A percentile compares a stretch with the other conserved stretches of the same genome.
Conservation (phyloP, 805 yeast species). For the Lipomyces starkeyi region DNA sequence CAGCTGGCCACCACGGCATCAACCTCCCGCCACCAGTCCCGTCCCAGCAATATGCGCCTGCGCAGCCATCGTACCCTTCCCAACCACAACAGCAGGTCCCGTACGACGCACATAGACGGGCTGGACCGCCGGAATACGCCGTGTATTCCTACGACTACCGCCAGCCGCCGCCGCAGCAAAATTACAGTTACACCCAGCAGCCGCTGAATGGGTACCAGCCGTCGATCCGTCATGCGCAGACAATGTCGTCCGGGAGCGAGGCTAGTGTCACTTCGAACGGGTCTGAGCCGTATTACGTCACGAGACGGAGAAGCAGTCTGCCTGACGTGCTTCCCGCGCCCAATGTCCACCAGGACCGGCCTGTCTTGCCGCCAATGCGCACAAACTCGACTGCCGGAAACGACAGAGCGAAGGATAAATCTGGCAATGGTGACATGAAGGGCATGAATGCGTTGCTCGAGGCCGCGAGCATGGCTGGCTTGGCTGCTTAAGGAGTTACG, state of each 20-base stretch:
- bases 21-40: constrained; percentile 19
- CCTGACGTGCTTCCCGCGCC: constrained; percentile 15
- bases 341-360: not conserved
- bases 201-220: not conserved
- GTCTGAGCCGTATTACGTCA: constrained; percentile 7
- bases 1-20: not conserved
- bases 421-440: constrained; percentile 12
- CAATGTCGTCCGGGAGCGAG: constrained; percentile 1
- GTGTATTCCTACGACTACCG: not conserved
- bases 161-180: constrained; percentile 1
- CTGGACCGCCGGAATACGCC: not conserved
- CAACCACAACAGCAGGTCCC: constrained; percentile 13
- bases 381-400: constrained; percentile 5
- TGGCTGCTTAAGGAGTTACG: not conserved
- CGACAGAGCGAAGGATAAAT: not conserved
- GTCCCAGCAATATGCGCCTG: constrained; percentile 3
- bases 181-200: not conserved
- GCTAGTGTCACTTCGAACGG: not conserved
- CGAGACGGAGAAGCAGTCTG: constrained; percentile 7
- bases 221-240: not conserved
- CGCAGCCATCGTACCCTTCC: constrained; percentile 13
- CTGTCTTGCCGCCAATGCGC: constrained; percentile 19
- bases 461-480: constrained; percentile 30
- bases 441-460: constrained; percentile 33
- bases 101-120: not conserved